These are phyloP conservation scores for Platismatia glauca DNA, from an alignment of 495 filamentous ascomycete genomes.

Conservation along the genomic window DNA sequence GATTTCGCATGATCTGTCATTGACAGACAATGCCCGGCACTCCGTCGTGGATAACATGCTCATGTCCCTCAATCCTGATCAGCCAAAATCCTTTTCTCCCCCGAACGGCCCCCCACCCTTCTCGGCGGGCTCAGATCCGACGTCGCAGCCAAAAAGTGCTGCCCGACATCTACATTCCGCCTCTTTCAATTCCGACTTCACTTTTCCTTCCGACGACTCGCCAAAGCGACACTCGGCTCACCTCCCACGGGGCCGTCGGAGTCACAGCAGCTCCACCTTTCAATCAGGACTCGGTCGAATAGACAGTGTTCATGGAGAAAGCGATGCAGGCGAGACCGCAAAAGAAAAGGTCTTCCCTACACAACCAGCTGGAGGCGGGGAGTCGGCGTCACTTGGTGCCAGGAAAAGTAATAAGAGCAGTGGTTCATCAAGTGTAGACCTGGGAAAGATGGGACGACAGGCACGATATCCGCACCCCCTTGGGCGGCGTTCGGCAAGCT, in stretches of 20 bases:
- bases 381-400: constrained; percentile 20
- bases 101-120: constrained; percentile 19
- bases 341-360: constrained; percentile 27
- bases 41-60: constrained; percentile 91
- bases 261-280: constrained; percentile 74
- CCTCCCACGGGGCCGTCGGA: constrained; percentile 56
- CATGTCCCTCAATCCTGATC: constrained; percentile 62
- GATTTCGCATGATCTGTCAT: constrained; percentile 82
- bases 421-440: constrained; percentile 59
- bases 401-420: constrained; percentile 67
- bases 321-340: constrained; percentile 30
- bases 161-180: constrained; percentile 57
- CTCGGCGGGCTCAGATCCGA: constrained; percentile 26
- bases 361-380: constrained; percentile 28
- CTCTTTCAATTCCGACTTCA: constrained; percentile 65
- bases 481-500: constrained; percentile 64
- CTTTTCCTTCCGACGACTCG: constrained; percentile 57
- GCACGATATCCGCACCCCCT: constrained; percentile 48
- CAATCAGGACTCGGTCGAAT: constrained; percentile 52
- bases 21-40: constrained; percentile 66
- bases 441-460: constrained; percentile 37
- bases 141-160: constrained; percentile 25
- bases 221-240: constrained; percentile 51
- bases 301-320: constrained; percentile 49
- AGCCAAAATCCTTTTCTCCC: constrained; percentile 26